Conservation (phyloP, 1,139 yeast species). For the Magnusiomyces tetraspermus region DNA sequence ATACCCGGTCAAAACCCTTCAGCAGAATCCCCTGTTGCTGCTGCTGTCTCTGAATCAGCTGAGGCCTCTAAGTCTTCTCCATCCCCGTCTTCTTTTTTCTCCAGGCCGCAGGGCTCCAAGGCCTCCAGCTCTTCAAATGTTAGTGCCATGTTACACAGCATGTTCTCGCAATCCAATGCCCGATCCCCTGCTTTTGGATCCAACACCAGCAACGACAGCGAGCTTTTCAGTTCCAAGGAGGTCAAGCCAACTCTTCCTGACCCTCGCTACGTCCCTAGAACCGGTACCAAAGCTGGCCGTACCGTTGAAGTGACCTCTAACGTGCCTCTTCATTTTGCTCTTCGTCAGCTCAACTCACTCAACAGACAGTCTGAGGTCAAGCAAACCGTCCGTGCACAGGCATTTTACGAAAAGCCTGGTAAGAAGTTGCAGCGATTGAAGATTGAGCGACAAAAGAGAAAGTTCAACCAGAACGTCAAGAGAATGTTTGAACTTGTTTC, state of each 20-base stretch:
- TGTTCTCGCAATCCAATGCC: neutral
- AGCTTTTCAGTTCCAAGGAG: neutral
- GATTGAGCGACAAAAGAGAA: slow-evolving; percentile 28
- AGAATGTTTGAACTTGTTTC: slow-evolving; percentile 30
- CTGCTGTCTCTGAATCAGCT: too few species aligned
- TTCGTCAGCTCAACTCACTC: slow-evolving; percentile 24
- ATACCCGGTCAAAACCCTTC: too few species aligned
- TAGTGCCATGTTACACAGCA: neutral
- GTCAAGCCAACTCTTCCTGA: neutral
- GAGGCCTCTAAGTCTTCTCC: neutral
- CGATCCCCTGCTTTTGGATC: too few species aligned
- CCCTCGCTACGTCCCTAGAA: slow-evolving; percentile 9
- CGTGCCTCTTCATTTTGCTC: slow-evolving; percentile 22
- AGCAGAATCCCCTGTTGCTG: too few species aligned
- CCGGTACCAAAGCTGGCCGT: slow-evolving; percentile 31
- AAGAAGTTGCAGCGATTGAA: slow-evolving; percentile 28
- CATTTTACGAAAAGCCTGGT: slow-evolving; percentile 32
- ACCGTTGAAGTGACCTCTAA: slow-evolving; percentile 23
- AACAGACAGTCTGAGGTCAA: slow-evolving; percentile 27
- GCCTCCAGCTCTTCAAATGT: neutral
- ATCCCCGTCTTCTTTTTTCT: neutral
- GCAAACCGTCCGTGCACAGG: slow-evolving; percentile 24
- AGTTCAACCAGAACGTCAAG: slow-evolving; percentile 30
- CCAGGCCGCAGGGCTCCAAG: neutral
- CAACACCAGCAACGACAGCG: neutral